phyloP scores from a whole-genome alignment of 306 rosid species.

The Prunus mongolica region DNA sequence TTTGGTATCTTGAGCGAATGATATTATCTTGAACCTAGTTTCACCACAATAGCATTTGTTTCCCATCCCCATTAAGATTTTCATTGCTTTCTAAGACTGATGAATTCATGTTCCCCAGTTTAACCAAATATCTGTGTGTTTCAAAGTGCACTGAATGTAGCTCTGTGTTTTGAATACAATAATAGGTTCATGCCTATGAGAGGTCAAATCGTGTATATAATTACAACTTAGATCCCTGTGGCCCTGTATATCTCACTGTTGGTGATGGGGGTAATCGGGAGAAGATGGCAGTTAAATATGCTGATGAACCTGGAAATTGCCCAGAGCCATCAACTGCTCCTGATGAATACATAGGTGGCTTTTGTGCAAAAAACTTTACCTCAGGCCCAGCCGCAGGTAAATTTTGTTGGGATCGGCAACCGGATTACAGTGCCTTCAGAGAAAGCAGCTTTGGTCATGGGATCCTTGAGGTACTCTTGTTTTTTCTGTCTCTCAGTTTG shows the following conservation, averaged over 20 bases:
- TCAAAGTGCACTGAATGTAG: not conserved
- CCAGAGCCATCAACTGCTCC: constrained; percentile 52
- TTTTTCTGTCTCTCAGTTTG: not conserved
- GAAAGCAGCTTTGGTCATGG: constrained; percentile 86
- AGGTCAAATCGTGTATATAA: constrained; percentile 77
- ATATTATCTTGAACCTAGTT: not conserved
- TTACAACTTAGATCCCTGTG: constrained; percentile 72
- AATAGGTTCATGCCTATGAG: constrained; percentile 88
- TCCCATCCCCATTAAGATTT: not conserved
- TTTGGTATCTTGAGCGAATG: too few species aligned
- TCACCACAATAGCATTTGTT: not conserved
- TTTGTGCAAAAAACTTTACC: constrained; percentile 61
- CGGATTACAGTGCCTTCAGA: constrained; percentile 68
- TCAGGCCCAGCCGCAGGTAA: constrained; percentile 57
- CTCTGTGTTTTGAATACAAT: not conserved
- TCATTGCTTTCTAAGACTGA: not conserved
- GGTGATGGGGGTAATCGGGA: constrained; percentile 92
- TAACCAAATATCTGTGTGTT: not conserved
- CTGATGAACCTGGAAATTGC: constrained; percentile 67
- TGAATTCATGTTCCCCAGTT: not conserved
- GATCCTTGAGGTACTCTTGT: constrained; percentile 55
- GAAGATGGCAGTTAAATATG: constrained; percentile 58
- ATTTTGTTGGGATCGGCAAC: constrained; percentile 77
- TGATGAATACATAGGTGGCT: constrained; percentile 46
- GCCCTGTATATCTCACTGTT: constrained; percentile 66